Evolutionary conservation across 1,139 yeast genomes (phyloP).

Genomic region (Candida tropicalis): DNA sequence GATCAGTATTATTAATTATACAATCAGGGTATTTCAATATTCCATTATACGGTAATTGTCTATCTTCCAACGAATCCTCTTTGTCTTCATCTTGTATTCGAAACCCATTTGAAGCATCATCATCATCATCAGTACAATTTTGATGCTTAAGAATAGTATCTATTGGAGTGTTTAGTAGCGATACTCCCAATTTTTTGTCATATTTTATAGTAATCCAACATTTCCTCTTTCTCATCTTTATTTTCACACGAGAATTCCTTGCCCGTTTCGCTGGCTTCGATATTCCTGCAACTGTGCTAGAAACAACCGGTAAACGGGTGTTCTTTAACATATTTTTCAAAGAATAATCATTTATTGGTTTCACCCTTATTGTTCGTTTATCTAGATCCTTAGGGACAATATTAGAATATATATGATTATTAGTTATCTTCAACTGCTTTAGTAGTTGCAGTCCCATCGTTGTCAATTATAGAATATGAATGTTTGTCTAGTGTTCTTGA

Average conservation of each 20-base stretch:
- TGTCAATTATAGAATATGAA: background rate
- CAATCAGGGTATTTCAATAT: conserved; percentile 61
- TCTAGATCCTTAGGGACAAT: conserved; percentile 21
- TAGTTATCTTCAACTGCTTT: conserved; percentile 30
- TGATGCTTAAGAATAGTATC: background rate
- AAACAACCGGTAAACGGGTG: conserved; percentile 3
- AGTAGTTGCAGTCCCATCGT: conserved; percentile 25
- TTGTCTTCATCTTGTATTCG: background rate
- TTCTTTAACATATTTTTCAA: conserved; percentile 18
- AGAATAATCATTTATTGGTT: conserved; percentile 19
- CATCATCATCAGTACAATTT: no score
- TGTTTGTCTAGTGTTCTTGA: no score
- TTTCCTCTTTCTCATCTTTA: background rate
- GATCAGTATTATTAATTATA: conserved; percentile 62
- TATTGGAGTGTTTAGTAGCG: conserved; percentile 1
- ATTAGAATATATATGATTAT: conserved; percentile 29
- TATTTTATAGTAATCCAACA: conserved; percentile 1
- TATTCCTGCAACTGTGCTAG: background rate
- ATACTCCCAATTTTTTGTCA: background rate
- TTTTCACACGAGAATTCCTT: background rate
- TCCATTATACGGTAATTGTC: conserved; percentile 67
- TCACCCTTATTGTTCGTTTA: conserved; percentile 24
- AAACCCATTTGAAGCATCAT: background rate
- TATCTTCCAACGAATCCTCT: conserved; percentile 7
- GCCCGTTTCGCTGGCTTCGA: background rate